phyloP scores from a whole-genome alignment of 164 flowering plant species.

The grape (Vitis vinifera) region ASM3070453v1 NC_081806.1:1994001-1994500 shows the following conservation, averaged over 20 bases:
- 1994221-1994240: conserved; percentile 49
- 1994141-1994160: too few relatives aligned
- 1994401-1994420: conserved; percentile 86
- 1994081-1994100: too few relatives aligned
- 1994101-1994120: too few relatives aligned
- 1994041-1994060: too few relatives aligned
- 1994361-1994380: conserved; percentile 51
- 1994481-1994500: background rate
- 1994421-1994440: conserved; percentile 85
- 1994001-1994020: too few relatives aligned
- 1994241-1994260: conserved; percentile 67
- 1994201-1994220: conserved; percentile 51
- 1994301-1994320: conserved; percentile 74
- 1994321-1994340: conserved; percentile 57
- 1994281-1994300: conserved; percentile 63
- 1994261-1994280: conserved; percentile 69
- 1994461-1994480: background rate
- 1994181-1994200: conserved; percentile 70
- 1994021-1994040: too few relatives aligned
- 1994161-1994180: too few relatives aligned
- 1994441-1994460: conserved; percentile 51
- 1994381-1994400: conserved; percentile 70
- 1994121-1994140: too few relatives aligned
- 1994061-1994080: too few relatives aligned
- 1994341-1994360: conserved; percentile 40